Conservation (phyloP, 768 basidiomycete genomes). For the Agaricus blazei region DNA sequence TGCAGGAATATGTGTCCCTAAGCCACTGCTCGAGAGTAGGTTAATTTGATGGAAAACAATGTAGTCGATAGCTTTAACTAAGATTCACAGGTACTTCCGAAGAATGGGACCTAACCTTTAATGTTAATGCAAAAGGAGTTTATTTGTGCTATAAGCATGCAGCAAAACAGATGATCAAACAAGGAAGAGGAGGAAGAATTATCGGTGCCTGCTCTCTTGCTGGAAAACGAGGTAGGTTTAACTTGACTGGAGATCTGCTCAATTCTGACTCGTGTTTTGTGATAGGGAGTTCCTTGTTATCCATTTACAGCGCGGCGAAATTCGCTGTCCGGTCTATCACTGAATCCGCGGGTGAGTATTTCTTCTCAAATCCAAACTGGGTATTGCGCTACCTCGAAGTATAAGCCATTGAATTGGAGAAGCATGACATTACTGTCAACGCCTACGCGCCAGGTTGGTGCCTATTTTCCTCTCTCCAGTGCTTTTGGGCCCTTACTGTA, state of each 20-base stretch:
- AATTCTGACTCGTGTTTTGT: background rate
- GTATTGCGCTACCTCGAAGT: background rate
- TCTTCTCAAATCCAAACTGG: too few species aligned
- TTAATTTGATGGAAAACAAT: background rate
- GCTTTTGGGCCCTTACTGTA: background rate
- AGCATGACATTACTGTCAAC: constrained; percentile 36
- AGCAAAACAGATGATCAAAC: constrained; percentile 53
- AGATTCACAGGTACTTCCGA: constrained; percentile 24
- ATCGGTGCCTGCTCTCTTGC: constrained; percentile 37
- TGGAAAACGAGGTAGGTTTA: constrained; percentile 22
- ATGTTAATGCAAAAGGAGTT: constrained; percentile 51
- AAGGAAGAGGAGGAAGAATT: constrained; percentile 49
- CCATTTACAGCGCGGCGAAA: constrained; percentile 30
- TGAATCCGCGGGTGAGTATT: constrained; percentile 27
- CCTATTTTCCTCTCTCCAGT: background rate
- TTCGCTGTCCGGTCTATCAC: constrained; percentile 37
- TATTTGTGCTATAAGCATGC: constrained; percentile 65
- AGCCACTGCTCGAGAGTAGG: constrained; percentile 7
- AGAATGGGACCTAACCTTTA: constrained; percentile 35
- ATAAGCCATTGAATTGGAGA: constrained; percentile 31
- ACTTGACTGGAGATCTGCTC: background rate
- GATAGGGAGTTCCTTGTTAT: background rate
- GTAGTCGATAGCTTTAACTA: background rate
- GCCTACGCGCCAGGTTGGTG: constrained; percentile 31
- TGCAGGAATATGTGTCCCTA: constrained; percentile 8